Evolutionary conservation across 495 filamentous ascomycete genomes (phyloP).

Genomic region (Ascodesmis nigricans): DNA sequence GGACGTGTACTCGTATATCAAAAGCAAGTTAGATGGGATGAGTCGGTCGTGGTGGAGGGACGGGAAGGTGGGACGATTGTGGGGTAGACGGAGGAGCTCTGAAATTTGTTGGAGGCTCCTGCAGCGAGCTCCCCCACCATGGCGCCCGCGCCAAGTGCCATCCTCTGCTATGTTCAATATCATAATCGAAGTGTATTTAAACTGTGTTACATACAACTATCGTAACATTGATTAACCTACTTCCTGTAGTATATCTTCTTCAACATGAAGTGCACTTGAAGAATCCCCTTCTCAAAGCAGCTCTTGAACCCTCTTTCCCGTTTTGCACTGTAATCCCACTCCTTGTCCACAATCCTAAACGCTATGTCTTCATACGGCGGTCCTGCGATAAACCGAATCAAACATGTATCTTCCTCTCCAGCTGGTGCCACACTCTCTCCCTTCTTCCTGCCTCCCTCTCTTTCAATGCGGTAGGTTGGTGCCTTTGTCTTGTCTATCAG

Average conservation of each 20-base stretch:
- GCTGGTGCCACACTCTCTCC: constrained; percentile 86
- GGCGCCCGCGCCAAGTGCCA: too few species aligned
- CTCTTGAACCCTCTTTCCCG: constrained; percentile 85
- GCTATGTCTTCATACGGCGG: constrained; percentile 94
- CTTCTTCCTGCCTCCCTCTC: constrained; percentile 66
- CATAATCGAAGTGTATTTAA: too few species aligned
- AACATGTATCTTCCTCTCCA: constrained; percentile 92
- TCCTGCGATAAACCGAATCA: constrained; percentile 89
- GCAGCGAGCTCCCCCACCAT: too few species aligned
- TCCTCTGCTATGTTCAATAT: too few species aligned
- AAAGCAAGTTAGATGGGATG: too few species aligned
- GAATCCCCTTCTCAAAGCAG: constrained; percentile 95
- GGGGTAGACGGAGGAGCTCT: too few species aligned
- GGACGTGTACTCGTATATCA: too few species aligned
- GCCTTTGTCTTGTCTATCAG: constrained; percentile 91
- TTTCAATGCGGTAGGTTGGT: constrained; percentile 83
- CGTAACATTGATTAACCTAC: too few species aligned
- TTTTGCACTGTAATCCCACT: constrained; percentile 98
- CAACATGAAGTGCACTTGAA: constrained; percentile 96
- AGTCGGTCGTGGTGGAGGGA: too few species aligned
- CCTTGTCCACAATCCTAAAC: constrained; percentile 93
- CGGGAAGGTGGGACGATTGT: too few species aligned
- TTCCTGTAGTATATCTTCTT: constrained; percentile 39
- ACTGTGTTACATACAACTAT: too few species aligned
- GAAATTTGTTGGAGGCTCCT: too few species aligned